Percentiles rank a stretch among this genome's conserved stretches.
Conservation (phyloP, 108 stramenopile genomes). For the Cyclotella baltica region DNA sequence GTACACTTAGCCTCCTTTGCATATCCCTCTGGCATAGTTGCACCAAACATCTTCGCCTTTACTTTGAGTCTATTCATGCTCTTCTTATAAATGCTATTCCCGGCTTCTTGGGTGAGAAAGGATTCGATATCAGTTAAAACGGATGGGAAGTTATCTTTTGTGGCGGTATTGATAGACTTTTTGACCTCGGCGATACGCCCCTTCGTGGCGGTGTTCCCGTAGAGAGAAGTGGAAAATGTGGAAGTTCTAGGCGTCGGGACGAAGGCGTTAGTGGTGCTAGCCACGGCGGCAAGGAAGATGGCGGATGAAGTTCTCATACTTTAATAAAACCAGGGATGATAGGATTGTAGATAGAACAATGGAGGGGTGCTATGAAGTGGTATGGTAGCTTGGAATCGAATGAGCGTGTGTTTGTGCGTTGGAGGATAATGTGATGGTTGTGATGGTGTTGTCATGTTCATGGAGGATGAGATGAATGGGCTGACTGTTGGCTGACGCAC, state of each 20-base stretch:
- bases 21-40: conserved; percentile 53
- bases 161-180: conserved; percentile 43
- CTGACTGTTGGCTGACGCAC: too few relatives aligned
- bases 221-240: conserved; percentile 8
- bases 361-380: too few relatives aligned
- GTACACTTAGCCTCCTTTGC: conserved; percentile 71
- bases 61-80: conserved; percentile 55
- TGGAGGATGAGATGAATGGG: too few relatives aligned
- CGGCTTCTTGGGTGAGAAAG: conserved; percentile 66
- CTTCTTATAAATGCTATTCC: conserved; percentile 63
- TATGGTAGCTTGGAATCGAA: too few relatives aligned
- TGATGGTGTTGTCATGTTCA: too few relatives aligned
- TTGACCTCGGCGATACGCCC: conserved; percentile 30
- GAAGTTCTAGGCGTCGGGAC: conserved; percentile 6
- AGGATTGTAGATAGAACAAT: too few relatives aligned
- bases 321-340: too few relatives aligned
- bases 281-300: conserved; percentile 2
- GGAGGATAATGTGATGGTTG: too few relatives aligned
- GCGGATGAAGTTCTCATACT: conserved; percentile 10
- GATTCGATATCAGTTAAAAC: conserved; percentile 62
- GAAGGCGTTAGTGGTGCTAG: conserved; percentile 7
- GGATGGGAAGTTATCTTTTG: conserved; percentile 60
- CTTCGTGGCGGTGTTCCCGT: background rate
- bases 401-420: too few relatives aligned
- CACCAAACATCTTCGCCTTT: conserved; percentile 56